Conservation (phyloP, 352 stramenopile species). For the Thraustochytrium sp. region DNA sequence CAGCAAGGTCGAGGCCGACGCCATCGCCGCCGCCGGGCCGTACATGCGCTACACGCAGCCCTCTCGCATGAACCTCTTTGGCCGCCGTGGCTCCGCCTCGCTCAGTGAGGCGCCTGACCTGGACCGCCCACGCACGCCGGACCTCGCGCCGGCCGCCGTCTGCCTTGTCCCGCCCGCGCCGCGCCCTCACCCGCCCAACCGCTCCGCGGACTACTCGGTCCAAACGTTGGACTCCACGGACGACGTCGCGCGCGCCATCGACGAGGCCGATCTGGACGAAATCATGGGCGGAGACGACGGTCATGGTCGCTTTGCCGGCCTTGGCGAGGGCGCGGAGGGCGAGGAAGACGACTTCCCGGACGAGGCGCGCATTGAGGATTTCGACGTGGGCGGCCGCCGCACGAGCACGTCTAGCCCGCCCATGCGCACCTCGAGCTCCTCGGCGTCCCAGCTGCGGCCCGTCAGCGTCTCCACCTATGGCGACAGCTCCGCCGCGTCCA, state of each 20-base stretch:
- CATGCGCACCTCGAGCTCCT: no score
- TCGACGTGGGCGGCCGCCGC: no score
- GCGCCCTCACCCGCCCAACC: no score
- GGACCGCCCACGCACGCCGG: no score
- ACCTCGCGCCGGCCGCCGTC: no score
- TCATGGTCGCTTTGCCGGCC: no score
- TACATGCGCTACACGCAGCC: conserved; percentile 40
- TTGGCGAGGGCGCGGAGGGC: background rate
- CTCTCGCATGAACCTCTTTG: background rate
- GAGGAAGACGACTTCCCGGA: background rate
- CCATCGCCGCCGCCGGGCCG: background rate
- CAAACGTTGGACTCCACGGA: no score
- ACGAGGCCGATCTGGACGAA: background rate
- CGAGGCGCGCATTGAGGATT: background rate
- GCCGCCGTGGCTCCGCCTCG: background rate
- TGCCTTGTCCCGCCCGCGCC: no score
- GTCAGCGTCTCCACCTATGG: background rate
- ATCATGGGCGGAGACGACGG: background rate
- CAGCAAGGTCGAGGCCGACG: conserved; percentile 36
- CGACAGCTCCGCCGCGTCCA: background rate
- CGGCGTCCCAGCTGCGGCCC: background rate
- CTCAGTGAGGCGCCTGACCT: no score
- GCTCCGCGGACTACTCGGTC: no score
- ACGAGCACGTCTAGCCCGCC: no score
- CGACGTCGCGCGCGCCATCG: no score